phyloP scores from a whole-genome alignment of 2,329 filamentous ascomycete genomes.

The Clonostachys rhizophaga region DNA sequence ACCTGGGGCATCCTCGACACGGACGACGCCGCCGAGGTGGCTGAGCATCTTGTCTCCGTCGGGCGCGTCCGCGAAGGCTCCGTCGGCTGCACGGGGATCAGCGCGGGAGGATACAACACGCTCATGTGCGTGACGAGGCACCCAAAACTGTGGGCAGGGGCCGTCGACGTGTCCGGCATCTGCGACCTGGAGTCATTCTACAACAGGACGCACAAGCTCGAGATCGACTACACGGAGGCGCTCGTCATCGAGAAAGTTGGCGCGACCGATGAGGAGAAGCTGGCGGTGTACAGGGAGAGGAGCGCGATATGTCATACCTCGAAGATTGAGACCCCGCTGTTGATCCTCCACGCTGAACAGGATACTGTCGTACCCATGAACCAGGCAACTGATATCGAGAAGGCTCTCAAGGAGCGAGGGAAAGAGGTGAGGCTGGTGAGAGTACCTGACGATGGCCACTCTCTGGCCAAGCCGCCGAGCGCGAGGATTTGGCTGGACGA shows the following conservation, averaged over 20 bases:
- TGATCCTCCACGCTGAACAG: constrained; percentile 50
- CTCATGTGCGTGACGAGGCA: constrained; percentile 41
- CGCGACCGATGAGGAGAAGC: constrained; percentile 28
- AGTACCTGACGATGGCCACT: constrained; percentile 45
- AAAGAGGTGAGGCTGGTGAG: constrained; percentile 40
- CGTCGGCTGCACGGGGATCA: constrained; percentile 43
- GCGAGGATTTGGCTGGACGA: constrained; percentile 31
- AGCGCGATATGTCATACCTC: constrained; percentile 43
- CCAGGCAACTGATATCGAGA: constrained; percentile 48
- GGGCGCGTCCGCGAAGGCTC: constrained; percentile 26
- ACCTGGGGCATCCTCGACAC: constrained; percentile 46
- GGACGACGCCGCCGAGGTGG: constrained; percentile 41
- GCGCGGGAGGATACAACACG: constrained; percentile 49
- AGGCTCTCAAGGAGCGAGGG: constrained; percentile 31
- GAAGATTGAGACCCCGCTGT: constrained; percentile 41
- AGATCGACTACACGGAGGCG: constrained; percentile 43
- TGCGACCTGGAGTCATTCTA: constrained; percentile 41
- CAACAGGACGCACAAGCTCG: constrained; percentile 50
- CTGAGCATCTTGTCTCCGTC: constrained; percentile 29
- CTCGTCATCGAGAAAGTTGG: constrained; percentile 28
- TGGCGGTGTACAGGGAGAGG: constrained; percentile 33
- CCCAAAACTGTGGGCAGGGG: constrained; percentile 40
- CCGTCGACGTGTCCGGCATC: constrained; percentile 44
- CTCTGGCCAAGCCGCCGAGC: constrained; percentile 34
- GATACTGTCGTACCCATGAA: constrained; percentile 55